phyloP scores from a whole-genome alignment of 2,329 filamentous ascomycete genomes.

The Sporothrix mexicana region DNA sequence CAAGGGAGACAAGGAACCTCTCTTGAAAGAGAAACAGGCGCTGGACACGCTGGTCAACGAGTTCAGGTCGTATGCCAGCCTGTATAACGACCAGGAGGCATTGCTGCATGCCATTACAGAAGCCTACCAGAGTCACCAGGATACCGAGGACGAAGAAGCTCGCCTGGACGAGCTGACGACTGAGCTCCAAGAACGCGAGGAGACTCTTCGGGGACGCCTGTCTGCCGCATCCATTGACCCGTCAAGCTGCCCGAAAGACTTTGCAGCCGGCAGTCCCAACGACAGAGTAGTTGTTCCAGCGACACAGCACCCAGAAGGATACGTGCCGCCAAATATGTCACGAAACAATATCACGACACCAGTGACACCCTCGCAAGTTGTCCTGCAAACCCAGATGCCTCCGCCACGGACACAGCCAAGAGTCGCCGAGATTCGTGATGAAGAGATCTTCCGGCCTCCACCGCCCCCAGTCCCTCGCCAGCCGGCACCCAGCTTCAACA shows the following conservation, averaged over 20 bases:
- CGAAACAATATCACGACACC: conserved; percentile 44
- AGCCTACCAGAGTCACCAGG: conserved; percentile 57
- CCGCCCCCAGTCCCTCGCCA: neutral
- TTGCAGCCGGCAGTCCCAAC: conserved; percentile 40
- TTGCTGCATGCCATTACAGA: conserved; percentile 55
- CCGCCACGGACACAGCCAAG: neutral
- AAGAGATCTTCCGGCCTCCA: neutral
- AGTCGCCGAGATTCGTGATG: neutral
- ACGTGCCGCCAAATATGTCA: conserved; percentile 43
- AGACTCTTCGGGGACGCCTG: conserved; percentile 50
- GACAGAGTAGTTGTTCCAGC: conserved; percentile 49
- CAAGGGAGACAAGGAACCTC: conserved; percentile 56
- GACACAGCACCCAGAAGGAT: conserved; percentile 49
- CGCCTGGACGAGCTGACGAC: conserved; percentile 56
- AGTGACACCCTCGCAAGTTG: conserved; percentile 53
- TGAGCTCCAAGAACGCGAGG: conserved; percentile 53
- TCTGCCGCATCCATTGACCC: conserved; percentile 52
- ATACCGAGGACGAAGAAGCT: conserved; percentile 59
- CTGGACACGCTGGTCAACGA: conserved; percentile 51
- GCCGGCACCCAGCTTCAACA: conserved; percentile 5
- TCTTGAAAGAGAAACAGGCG: conserved; percentile 54
- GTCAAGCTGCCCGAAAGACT: conserved; percentile 35
- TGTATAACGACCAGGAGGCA: conserved; percentile 53
- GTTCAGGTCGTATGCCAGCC: conserved; percentile 50
- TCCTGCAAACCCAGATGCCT: conserved; percentile 58